Evolutionary conservation across 2,329 filamentous ascomycete genomes (phyloP).

Genomic region (Trichoderma citrinoviride): DNA sequence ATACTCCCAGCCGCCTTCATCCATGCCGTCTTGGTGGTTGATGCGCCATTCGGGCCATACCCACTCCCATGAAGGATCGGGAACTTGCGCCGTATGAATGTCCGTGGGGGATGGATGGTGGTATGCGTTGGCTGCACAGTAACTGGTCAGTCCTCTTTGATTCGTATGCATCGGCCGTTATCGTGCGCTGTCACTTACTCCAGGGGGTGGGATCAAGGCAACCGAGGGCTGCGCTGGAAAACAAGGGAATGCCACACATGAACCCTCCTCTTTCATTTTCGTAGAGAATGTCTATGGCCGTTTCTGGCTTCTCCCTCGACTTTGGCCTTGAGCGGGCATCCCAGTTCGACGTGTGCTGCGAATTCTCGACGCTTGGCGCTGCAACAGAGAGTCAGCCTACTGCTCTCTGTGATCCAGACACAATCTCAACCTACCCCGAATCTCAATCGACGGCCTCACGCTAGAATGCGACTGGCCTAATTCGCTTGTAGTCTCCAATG

Average conservation of each 20-base stretch:
- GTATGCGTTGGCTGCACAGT: conserved; percentile 56
- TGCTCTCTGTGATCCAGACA: not conserved
- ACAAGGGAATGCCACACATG: conserved; percentile 84
- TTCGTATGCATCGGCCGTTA: no score
- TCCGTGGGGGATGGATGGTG: conserved; percentile 60
- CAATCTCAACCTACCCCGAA: conserved; percentile 30
- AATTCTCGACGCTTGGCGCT: conserved; percentile 33
- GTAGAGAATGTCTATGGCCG: conserved; percentile 81
- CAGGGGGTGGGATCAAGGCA: conserved; percentile 83
- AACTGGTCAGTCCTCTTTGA: not conserved
- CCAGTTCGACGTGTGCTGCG: not conserved
- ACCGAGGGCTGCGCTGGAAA: conserved; percentile 80
- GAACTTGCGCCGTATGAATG: conserved; percentile 85
- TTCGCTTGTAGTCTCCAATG: not conserved
- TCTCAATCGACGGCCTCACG: conserved; percentile 35
- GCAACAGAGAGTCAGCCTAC: not conserved
- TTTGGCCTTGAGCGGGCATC: conserved; percentile 36
- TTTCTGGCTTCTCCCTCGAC: conserved; percentile 43
- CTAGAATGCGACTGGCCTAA: not conserved
- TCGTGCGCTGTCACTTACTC: conserved; percentile 45
- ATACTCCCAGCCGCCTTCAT: conserved; percentile 95
- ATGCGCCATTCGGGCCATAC: conserved; percentile 64
- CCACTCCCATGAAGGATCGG: conserved; percentile 96
- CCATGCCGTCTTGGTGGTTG: conserved; percentile 68
- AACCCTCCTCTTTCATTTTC: conserved; percentile 94